These are phyloP conservation scores for Ichthyophthirius multifiliis DNA, from an alignment of 169 alveolate species.

Conservation along the genomic window DNA sequence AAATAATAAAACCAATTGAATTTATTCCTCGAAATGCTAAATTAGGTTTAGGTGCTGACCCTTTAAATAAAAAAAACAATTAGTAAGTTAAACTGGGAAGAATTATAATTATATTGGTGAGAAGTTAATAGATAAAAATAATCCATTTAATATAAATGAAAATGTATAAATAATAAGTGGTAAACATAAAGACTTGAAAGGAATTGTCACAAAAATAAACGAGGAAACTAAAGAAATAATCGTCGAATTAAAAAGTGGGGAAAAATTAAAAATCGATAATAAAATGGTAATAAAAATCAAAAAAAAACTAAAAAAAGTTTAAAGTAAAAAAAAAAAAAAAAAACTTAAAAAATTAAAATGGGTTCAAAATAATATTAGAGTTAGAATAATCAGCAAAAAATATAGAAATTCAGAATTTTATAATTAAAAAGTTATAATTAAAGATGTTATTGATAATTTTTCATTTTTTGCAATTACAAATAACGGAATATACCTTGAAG, in stretches of 20 bases:
- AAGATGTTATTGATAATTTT: slow-evolving; percentile 24
- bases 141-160: neutral
- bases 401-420: slow-evolving; percentile 5
- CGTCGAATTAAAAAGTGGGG: slow-evolving; percentile 7
- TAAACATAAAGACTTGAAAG: slow-evolving; percentile 24
- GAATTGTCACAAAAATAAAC: slow-evolving; percentile 1
- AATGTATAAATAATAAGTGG: slow-evolving; percentile 22
- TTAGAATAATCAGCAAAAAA: slow-evolving; percentile 24
- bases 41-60: slow-evolving; percentile 30
- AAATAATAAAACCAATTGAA: slow-evolving; percentile 13
- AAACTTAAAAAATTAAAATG: slow-evolving; percentile 14
- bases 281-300: neutral
- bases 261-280: neutral
- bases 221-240: neutral
- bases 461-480: slow-evolving; percentile 9
- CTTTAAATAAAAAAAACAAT: neutral
- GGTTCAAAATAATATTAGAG: slow-evolving; percentile 28
- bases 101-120: slow-evolving; percentile 2
- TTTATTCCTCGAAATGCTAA: slow-evolving; percentile 20
- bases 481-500: neutral
- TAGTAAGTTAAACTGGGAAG: neutral
- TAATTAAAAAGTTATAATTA: slow-evolving; percentile 17
- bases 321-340: neutral
- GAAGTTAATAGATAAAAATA: neutral
- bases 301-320: neutral